Base-by-base conservation (phyloP, 441 rosid species). In the Melastoma candidum region DNA sequence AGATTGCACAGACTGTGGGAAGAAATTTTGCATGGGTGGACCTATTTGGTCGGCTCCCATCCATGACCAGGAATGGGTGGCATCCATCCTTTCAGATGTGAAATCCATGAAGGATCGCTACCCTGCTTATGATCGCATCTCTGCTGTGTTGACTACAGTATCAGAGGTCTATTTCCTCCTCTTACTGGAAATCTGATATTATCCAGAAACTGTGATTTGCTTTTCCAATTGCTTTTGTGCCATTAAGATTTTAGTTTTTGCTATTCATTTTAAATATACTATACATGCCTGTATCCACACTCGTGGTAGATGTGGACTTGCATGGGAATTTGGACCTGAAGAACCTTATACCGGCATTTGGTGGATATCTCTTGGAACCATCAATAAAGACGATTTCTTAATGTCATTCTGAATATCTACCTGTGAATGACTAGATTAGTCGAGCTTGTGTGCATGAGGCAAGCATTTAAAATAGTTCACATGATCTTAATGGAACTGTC, bases 1-100 rank as follows among this genome's bases (percentile, higher is more conserved):
- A 78, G 96, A 77, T 39, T 89, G 99, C 71, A 77, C 63, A 22
- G 79, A 89, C 57, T 93, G 97, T 75, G 85, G 96, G 64, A 93
- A 89, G 85, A 89, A 86, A 75, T 86, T 76, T 60, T 80, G 76
- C 69, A 86, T 93, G 97, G 99, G 99, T 41, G 96, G 99, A 22
- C 96, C 99, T 10, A 78, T 93, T 57, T 93, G 97, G 99, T 89
- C 99, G n/a, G 99, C 96, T 22, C 84, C 97, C 41, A 84, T 93
- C 27, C 97, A 89, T 49, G 90, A 89, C 74, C 96, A 77, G 54
- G 97, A 86, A 44, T 93, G 96, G 99, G 93, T 93, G 47, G 67
- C 71, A 53, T 76, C 80, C 6, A 73, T 79, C 41, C 71, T 89
- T 26, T 78, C 69, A 29, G 74, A 75, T 67, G 83, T 93, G 51